Conservation (phyloP, 495 filamentous ascomycete genomes). For the Daldinia concentrica region DNA sequence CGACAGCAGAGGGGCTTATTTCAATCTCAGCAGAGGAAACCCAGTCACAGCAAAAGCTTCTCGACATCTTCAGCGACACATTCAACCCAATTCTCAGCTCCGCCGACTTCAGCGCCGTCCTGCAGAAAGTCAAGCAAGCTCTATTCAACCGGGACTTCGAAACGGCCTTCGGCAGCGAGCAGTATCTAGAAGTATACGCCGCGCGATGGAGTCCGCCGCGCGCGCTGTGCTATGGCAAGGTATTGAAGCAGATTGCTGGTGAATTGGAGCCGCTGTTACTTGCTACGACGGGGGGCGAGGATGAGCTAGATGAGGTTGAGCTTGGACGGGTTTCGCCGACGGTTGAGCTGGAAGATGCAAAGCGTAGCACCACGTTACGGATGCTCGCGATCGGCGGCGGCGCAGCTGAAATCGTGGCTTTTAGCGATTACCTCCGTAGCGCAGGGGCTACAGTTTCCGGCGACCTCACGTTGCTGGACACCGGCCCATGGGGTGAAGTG, state of each 20-base stretch:
- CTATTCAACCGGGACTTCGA: constrained; percentile 86
- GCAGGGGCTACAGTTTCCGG: constrained; percentile 12
- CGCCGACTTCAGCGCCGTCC: constrained; percentile 51
- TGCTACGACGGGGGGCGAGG: neutral
- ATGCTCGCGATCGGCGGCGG: constrained; percentile 84
- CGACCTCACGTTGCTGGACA: constrained; percentile 76
- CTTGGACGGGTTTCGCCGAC: constrained; percentile 24
- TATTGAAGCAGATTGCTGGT: constrained; percentile 64
- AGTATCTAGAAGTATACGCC: constrained; percentile 80
- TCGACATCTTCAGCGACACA: constrained; percentile 78
- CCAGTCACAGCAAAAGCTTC: constrained; percentile 73
- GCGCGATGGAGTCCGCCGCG: constrained; percentile 86
- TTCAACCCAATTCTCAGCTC: constrained; percentile 59
- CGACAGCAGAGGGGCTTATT: constrained; percentile 45
- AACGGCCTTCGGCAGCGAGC: constrained; percentile 75
- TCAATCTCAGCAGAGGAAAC: constrained; percentile 14
- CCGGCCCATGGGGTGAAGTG: constrained; percentile 77
- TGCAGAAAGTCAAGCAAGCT: constrained; percentile 85
- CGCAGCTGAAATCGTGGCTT: constrained; percentile 83
- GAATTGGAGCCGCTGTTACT: constrained; percentile 49
- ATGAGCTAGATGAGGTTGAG: constrained; percentile 10
- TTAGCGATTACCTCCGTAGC: constrained; percentile 66
- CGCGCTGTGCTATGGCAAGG: constrained; percentile 77
- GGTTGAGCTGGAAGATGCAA: constrained; percentile 6
- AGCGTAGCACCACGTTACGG: constrained; percentile 35